Evolutionary conservation across 768 basidiomycete species (phyloP).

Genomic region (Collybia sordida): DNA sequence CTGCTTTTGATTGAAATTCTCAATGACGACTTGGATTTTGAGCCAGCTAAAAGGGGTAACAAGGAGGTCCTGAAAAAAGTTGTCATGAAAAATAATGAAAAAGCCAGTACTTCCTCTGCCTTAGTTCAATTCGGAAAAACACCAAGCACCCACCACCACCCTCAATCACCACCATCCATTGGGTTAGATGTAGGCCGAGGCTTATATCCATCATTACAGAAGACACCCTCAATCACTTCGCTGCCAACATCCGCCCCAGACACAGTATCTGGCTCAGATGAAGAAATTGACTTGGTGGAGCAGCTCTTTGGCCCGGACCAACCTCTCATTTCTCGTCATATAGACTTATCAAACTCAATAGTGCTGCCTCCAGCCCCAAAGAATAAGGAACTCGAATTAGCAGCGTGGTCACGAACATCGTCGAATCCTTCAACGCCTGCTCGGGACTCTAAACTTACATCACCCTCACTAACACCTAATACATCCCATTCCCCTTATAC

Average conservation of each 20-base stretch:
- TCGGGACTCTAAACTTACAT: constrained; percentile 15
- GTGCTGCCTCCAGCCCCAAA: constrained; percentile 80
- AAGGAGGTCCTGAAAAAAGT: constrained; percentile 83
- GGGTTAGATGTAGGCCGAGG: constrained; percentile 29
- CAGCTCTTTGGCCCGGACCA: constrained; percentile 86
- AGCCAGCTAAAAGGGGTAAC: constrained; percentile 80
- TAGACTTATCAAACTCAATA: constrained; percentile 85
- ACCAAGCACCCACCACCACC: constrained; percentile 18
- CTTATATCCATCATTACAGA: constrained; percentile 16
- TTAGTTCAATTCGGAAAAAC: constrained; percentile 42
- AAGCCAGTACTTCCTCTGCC: constrained; percentile 57
- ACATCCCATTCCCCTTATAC: constrained; percentile 4
- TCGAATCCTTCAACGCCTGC: constrained; percentile 42
- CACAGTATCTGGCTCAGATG: constrained; percentile 47
- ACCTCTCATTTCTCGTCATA: constrained; percentile 63
- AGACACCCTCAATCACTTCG: constrained; percentile 21
- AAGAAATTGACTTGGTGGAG: constrained; percentile 96
- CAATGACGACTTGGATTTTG: constrained; percentile 88
- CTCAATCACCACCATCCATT: constrained; percentile 19
- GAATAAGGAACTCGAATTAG: constrained; percentile 88
- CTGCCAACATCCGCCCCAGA: constrained; percentile 17
- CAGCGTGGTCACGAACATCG: constrained; percentile 70
- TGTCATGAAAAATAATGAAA: constrained; percentile 62
- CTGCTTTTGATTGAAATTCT: constrained; percentile 91
- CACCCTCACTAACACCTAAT: constrained; percentile 7